Evolutionary conservation across 345 rosid species (phyloP).

Genomic region (Eutrema yunnanense): DNA sequence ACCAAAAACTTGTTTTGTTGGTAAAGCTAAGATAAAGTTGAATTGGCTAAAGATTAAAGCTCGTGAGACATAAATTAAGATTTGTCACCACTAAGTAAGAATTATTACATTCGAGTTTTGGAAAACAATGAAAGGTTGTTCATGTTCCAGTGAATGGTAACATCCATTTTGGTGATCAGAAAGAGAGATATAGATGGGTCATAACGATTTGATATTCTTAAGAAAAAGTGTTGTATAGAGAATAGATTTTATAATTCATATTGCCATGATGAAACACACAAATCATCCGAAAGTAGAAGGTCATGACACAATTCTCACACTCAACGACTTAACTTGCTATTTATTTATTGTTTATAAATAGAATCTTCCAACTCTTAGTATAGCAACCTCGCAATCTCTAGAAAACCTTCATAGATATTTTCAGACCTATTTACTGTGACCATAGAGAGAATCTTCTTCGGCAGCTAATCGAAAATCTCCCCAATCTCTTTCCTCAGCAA

Average conservation of each 20-base stretch:
- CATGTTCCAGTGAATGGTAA: not conserved
- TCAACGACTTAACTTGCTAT: not conserved
- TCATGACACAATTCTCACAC: not conserved
- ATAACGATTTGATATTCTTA: not conserved
- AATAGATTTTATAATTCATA: not conserved
- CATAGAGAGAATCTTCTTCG: not conserved
- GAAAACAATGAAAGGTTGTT: not conserved
- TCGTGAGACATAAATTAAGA: not conserved
- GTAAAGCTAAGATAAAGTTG: not conserved
- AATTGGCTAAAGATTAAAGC: not conserved
- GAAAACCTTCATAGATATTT: not conserved
- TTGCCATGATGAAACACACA: not conserved
- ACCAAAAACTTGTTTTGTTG: not conserved
- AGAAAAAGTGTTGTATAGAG: not conserved
- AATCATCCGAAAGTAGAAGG: not conserved
- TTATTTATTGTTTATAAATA: not conserved
- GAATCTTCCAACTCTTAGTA: not conserved
- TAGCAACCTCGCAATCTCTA: slow-evolving; percentile 13
- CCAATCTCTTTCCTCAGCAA: slow-evolving; percentile 25
- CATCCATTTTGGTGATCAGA: not conserved
- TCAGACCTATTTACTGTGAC: not conserved
- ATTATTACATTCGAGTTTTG: not conserved
- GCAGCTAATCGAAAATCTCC: slow-evolving; percentile 5
- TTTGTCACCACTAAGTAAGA: not conserved
- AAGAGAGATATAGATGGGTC: not conserved